These are phyloP conservation scores for Phoma sp. DNA, from an alignment of 2,329 filamentous ascomycete species.

Conservation along the genomic window DNA sequence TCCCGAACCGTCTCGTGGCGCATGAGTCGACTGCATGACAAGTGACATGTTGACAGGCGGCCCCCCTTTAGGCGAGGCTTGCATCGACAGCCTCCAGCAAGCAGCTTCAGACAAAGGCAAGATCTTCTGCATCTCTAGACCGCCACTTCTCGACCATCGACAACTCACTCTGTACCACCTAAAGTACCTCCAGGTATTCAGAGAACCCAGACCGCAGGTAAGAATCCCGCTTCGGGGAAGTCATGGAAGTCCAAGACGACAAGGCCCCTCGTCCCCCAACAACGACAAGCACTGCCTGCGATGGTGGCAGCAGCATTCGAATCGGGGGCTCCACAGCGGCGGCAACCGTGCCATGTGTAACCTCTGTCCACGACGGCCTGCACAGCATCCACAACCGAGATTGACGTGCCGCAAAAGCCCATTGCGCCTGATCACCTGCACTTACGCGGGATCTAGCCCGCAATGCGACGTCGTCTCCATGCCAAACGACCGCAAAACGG, in stretches of 20 bases:
- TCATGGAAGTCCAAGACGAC: slow-evolving; percentile 2
- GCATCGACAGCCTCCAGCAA: slow-evolving; percentile 11
- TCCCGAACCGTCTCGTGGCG: slow-evolving; percentile 9
- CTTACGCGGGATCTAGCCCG: background rate
- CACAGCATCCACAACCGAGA: slow-evolving; percentile 11
- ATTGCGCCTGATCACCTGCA: slow-evolving; percentile 4
- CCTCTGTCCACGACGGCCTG: slow-evolving; percentile 10
- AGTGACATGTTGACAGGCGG: slow-evolving; percentile 20
- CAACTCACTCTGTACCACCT: slow-evolving; percentile 5
- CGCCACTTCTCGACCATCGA: slow-evolving; percentile 17
- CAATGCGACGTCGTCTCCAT: slow-evolving; percentile 14
- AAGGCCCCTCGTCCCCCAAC: background rate
- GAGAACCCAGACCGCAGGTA: background rate
- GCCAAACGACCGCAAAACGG: slow-evolving; percentile 14
- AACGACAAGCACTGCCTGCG: background rate
- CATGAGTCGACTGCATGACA: slow-evolving; percentile 16
- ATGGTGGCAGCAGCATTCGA: background rate
- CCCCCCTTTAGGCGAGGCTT: slow-evolving; percentile 8
- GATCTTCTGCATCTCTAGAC: slow-evolving; percentile 18
- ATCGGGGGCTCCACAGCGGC: background rate
- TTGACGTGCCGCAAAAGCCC: slow-evolving; percentile 5
- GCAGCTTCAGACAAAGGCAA: slow-evolving; percentile 1
- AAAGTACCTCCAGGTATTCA: too few relatives aligned
- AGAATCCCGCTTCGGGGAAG: background rate
- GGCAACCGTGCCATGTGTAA: slow-evolving; percentile 14